phyloP scores from a whole-genome alignment of 2,329 filamentous ascomycete species.

The Fusarium irregulare region DNA sequence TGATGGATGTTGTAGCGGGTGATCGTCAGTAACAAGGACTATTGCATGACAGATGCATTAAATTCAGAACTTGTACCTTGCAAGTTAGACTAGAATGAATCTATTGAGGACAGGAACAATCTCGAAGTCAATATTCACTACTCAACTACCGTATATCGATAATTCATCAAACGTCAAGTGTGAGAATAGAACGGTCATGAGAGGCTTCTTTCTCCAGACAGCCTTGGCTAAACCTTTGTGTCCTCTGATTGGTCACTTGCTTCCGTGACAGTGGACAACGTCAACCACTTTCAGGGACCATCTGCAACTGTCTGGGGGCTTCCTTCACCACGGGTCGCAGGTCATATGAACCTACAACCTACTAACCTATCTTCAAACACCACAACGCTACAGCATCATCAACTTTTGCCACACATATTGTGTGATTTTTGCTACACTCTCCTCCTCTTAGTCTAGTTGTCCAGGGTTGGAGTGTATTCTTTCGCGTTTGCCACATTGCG shows the following conservation, averaged over 20 bases:
- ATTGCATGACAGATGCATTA: neutral
- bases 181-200: neutral
- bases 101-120: neutral
- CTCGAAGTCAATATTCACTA: neutral
- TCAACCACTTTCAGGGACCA: conserved; percentile 34
- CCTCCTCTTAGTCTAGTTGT: neutral
- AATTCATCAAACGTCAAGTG: neutral
- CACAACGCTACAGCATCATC: conserved; percentile 13
- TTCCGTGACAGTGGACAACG: conserved; percentile 22
- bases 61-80: neutral
- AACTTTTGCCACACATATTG: conserved; percentile 15
- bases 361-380: conserved; percentile 3
- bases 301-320: conserved; percentile 18
- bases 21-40: conserved; percentile 5
- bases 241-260: conserved; percentile 16
- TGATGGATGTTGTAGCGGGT: neutral
- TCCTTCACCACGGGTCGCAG: conserved; percentile 15
- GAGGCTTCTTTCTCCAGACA: neutral
- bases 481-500: conserved; percentile 23
- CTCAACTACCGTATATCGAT: neutral
- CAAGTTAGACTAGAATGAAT: neutral
- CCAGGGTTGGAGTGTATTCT: neutral
- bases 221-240: neutral
- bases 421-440: neutral
- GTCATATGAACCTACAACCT: conserved; percentile 22